Percentiles rank a stretch among this genome's conserved stretches.
Conservation (phyloP, 352 stramenopile species). For the Phytopythium cucurbitacearum region DNA sequence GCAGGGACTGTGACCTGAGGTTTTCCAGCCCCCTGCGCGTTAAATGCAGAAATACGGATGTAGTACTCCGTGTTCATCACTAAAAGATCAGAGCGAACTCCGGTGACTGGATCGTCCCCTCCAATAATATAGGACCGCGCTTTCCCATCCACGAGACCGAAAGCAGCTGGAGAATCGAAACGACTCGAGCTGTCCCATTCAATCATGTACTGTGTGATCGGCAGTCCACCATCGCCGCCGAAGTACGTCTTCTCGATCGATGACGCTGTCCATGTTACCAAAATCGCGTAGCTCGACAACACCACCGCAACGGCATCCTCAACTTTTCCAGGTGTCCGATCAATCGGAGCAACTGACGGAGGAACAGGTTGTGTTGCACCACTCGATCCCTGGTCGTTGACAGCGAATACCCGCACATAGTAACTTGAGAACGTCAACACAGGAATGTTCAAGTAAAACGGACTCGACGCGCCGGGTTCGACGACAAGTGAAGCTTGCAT, state of each 20-base stretch:
- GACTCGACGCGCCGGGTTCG: slow-evolving; percentile 23
- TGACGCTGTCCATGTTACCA: slow-evolving; percentile 89
- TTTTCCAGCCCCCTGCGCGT: slow-evolving; percentile 61
- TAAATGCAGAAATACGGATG: slow-evolving; percentile 76
- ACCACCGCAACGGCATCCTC: slow-evolving; percentile 61
- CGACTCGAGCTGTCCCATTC: slow-evolving; percentile 90
- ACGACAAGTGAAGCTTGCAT: slow-evolving; percentile 38
- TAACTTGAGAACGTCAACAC: slow-evolving; percentile 56
- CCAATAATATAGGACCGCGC: slow-evolving; percentile 86
- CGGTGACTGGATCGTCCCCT: slow-evolving; percentile 91
- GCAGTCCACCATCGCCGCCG: slow-evolving; percentile 87
- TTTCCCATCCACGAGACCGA: slow-evolving; percentile 43
- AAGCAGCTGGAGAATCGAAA: slow-evolving; percentile 89
- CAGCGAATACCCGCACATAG: slow-evolving; percentile 89
- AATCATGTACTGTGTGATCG: slow-evolving; percentile 94
- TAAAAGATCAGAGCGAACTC: slow-evolving; percentile 82
- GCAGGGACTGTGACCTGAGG: slow-evolving; percentile 35
- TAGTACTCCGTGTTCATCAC: slow-evolving; percentile 73
- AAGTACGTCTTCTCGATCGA: slow-evolving; percentile 82
- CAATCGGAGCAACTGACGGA: slow-evolving; percentile 40
- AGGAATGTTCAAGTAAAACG: slow-evolving; percentile 92
- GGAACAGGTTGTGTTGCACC: slow-evolving; percentile 35
- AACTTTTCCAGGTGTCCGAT: slow-evolving; percentile 73
- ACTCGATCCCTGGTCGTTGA: slow-evolving; percentile 90
- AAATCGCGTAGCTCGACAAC: slow-evolving; percentile 88